Conservation (phyloP, 2,329 filamentous ascomycete species). For the Aspergillus clavatus region DNA sequence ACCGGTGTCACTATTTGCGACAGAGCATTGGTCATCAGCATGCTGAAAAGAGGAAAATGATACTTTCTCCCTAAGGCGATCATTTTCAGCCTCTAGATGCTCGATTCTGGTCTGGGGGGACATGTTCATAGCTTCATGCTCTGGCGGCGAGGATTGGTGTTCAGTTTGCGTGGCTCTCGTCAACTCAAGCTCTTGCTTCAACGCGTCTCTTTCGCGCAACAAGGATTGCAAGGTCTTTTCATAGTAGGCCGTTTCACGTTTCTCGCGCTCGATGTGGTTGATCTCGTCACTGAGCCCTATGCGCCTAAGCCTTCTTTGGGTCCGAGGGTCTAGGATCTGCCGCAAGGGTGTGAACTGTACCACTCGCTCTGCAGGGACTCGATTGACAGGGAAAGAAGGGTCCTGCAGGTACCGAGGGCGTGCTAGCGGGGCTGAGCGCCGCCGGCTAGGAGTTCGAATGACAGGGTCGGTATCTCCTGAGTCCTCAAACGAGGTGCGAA, state of each 20-base stretch:
- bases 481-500: slow-evolving; percentile 35
- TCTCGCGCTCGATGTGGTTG: slow-evolving; percentile 41
- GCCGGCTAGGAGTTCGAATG: slow-evolving; percentile 27
- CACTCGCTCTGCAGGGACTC: slow-evolving; percentile 24
- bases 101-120: slow-evolving; percentile 13
- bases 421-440: slow-evolving; percentile 33
- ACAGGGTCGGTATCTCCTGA: slow-evolving; percentile 17
- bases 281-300: slow-evolving; percentile 45
- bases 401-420: slow-evolving; percentile 20
- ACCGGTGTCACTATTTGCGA: slow-evolving; percentile 8
- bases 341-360: slow-evolving; percentile 44
- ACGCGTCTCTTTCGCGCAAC: slow-evolving; percentile 24
- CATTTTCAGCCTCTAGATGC: slow-evolving; percentile 19
- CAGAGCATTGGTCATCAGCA: slow-evolving; percentile 2
- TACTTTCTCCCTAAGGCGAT: slow-evolving; percentile 16
- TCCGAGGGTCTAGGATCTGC: slow-evolving; percentile 40
- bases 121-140: slow-evolving; percentile 17
- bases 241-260: slow-evolving; percentile 25
- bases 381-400: slow-evolving; percentile 15
- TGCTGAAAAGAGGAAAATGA: slow-evolving; percentile 12
- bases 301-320: slow-evolving; percentile 41
- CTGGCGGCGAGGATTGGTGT: slow-evolving; percentile 4
- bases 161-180: slow-evolving; percentile 10
- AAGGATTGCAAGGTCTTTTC: slow-evolving; percentile 23
- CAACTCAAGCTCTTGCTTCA: slow-evolving; percentile 25